Conservation (phyloP, 495 filamentous ascomycete species). For the Penicillium lagena region DNA sequence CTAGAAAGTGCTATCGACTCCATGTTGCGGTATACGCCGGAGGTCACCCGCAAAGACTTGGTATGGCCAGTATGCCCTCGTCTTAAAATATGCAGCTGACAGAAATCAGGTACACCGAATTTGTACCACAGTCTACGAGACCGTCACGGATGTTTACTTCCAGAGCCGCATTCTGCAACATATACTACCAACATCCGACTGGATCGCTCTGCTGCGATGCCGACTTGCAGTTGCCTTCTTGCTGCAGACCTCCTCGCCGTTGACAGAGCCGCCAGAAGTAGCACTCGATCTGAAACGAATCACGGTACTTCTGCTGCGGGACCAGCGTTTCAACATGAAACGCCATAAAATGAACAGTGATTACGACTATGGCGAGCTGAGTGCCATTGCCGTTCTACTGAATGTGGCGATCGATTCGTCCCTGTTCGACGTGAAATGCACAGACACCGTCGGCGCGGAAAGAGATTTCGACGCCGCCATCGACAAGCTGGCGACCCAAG, state of each 20-base stretch:
- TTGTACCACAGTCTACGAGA: constrained; percentile 44
- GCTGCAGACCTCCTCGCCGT: constrained; percentile 44
- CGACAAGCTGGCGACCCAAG: constrained; percentile 53
- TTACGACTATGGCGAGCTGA: constrained; percentile 64
- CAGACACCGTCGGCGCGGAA: constrained; percentile 25
- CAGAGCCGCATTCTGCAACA: constrained; percentile 54
- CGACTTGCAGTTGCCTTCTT: constrained; percentile 70
- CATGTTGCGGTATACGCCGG: constrained; percentile 29
- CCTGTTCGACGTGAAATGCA: constrained; percentile 22
- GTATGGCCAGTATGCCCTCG: constrained; percentile 11
- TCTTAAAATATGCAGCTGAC: constrained; percentile 7
- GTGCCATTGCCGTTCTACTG: constrained; percentile 57
- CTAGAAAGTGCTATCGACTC: constrained; percentile 41
- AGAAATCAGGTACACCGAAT: constrained; percentile 44
- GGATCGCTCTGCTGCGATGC: constrained; percentile 56
- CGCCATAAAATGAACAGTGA: constrained; percentile 22
- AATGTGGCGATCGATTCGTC: constrained; percentile 69
- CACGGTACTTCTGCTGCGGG: constrained; percentile 40
- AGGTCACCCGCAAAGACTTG: constrained; percentile 21
- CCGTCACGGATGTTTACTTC: constrained; percentile 42
- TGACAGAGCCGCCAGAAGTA: constrained; percentile 33
- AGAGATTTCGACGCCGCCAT: constrained; percentile 60
- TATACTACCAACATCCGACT: constrained; percentile 46
- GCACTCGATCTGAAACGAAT: constrained; percentile 47
- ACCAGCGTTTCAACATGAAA: constrained; percentile 42